Percentiles rank a stretch among this genome's conserved stretches.
phyloP scores from a whole-genome alignment of 495 filamentous ascomycete species.

The Pyrenopolyporus hunteri region DNA sequence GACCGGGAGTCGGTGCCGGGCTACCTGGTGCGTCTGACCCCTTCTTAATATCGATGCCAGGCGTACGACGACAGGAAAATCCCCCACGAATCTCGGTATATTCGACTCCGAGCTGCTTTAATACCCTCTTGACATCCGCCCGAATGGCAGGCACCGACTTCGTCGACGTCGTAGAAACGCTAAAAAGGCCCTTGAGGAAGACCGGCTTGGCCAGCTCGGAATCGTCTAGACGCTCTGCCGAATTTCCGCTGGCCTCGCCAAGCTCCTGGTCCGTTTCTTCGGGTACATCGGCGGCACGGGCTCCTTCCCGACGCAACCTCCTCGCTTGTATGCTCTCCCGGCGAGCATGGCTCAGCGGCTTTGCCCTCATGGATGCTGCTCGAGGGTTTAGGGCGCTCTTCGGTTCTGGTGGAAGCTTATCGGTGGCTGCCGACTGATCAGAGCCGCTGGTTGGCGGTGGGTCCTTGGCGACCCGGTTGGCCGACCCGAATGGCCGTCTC shows the following conservation, averaged over 20 bases:
- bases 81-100: constrained; percentile 92
- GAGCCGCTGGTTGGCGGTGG: constrained; percentile 78
- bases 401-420: constrained; percentile 46
- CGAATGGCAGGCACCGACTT: constrained; percentile 85
- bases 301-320: constrained; percentile 64
- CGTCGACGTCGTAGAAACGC: constrained; percentile 93
- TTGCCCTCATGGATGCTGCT: constrained; percentile 72
- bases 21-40: constrained; percentile 65
- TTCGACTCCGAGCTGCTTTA: constrained; percentile 86
- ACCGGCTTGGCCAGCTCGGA: constrained; percentile 82
- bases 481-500: constrained; percentile 62
- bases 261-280: constrained; percentile 78
- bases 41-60: constrained; percentile 85
- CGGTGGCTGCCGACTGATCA: constrained; percentile 65
- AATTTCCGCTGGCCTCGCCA: constrained; percentile 58
- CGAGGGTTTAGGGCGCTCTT: constrained; percentile 53
- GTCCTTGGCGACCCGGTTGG: constrained; percentile 57
- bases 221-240: constrained; percentile 58
- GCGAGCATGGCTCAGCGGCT: constrained; percentile 88
- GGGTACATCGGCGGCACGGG: constrained; percentile 71
- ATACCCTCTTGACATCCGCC: constrained; percentile 87
- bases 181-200: constrained; percentile 96
- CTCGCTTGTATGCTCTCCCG: constrained; percentile 89
- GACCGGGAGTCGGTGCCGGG: constrained; percentile 56
- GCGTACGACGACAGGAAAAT: constrained; percentile 85